These are phyloP conservation scores for Fusarium ramigenum DNA, from an alignment of 2,329 filamentous ascomycete species.

Conservation along the genomic window DNA sequence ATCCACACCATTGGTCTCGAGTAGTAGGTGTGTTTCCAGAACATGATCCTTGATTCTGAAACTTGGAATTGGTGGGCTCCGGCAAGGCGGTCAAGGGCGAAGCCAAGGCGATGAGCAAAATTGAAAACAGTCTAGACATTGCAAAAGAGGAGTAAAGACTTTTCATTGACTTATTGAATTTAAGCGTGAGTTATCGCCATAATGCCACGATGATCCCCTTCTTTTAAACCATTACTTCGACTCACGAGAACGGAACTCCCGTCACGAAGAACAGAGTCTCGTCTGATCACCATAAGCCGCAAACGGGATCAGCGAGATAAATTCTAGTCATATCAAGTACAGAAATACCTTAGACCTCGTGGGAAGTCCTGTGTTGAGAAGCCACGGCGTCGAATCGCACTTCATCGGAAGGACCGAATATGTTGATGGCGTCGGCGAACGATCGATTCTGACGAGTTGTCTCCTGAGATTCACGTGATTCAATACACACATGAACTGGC, in stretches of 20 bases:
- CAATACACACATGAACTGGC: neutral
- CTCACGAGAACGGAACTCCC: conserved; percentile 7
- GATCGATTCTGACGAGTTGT: neutral
- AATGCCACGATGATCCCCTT: neutral
- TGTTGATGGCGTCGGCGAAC: neutral
- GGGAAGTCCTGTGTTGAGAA: neutral
- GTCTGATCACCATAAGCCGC: neutral
- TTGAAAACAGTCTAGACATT: conserved; percentile 12
- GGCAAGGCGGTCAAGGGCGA: conserved; percentile 8
- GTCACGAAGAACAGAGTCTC: neutral
- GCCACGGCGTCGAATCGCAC: neutral
- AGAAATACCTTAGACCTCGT: neutral
- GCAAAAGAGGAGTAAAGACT: neutral
- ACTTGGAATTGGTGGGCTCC: neutral
- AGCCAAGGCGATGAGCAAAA: conserved; percentile 1
- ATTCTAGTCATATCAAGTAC: neutral
- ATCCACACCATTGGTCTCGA: conserved; percentile 57
- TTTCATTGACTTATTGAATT: neutral
- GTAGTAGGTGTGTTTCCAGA: conserved; percentile 46
- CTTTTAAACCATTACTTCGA: conserved; percentile 10
- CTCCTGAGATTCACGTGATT: neutral
- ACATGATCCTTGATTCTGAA: conserved; percentile 17
- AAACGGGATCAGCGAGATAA: conserved; percentile 17
- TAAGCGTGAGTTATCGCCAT: neutral
- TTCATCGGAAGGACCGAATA: conserved; percentile 26